Evolutionary conservation across 2,329 filamentous ascomycete genomes (phyloP), one percentile per base, ranked within the genome.

Genomic region (Botrytis elliptica): DNA sequence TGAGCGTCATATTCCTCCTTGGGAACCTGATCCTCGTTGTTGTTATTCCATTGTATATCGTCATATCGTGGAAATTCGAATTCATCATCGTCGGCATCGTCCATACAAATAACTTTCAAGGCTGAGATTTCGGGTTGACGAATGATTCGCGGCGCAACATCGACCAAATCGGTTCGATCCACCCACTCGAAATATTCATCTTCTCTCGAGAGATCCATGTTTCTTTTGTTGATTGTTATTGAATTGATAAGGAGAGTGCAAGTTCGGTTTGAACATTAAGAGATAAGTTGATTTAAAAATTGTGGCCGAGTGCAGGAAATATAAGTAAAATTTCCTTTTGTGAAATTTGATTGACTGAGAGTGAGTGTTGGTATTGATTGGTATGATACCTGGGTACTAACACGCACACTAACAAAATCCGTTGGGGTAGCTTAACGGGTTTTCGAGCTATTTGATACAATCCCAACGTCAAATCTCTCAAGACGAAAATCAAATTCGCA

Each of bases 31-130:
- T 71, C 59, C n/a, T 73, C 71, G n/a, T 42, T 42, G 22, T 70
- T 33, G 7, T 33, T 33, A 3, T 16, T 42, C 42, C 64, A 69
- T 46, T 38, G 36, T 36, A 68, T 46, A 33, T 82, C 77, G 74
- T 85, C 83, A 75, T 85, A 85, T 18, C 82, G 80, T 4, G 85
- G 84, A 49, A 85, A 82, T 29, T 82, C 73, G 67, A 85, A 80
- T 65, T 84, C 82, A 62, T 84, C 95, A 82, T 98, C 95, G 83
- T 98, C 94, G 76, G 89, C 90, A 93, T 95, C 97, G 75, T 95
- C 90, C 63, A 72, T 59, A 2, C 49, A 42, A 16, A 72, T n/a
- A 12, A 59, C 22, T 29, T 42, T 52, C 16, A 72, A 33, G 46
- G 52, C 55, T 29, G 70, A 67, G 2, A 72, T 36, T 18, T 72